These are phyloP conservation scores for Penicillium fimorum DNA, from an alignment of 495 filamentous ascomycete species.

Conservation along the genomic window DNA sequence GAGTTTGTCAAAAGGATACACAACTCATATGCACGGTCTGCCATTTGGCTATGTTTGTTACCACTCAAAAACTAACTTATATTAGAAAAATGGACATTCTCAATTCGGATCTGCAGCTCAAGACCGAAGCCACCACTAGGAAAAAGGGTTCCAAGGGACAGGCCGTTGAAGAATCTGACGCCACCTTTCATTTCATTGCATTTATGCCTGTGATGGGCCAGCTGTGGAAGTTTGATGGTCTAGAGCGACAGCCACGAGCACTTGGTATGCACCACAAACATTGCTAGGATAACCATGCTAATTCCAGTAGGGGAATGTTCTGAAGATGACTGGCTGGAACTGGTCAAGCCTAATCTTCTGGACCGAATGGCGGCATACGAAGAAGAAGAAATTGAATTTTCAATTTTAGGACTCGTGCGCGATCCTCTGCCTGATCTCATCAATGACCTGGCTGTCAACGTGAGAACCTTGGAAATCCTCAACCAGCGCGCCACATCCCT, in stretches of 20 bases:
- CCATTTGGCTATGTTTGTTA: neutral
- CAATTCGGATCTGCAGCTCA: conserved; percentile 67
- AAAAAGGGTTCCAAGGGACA: conserved; percentile 36
- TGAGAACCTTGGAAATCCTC: conserved; percentile 40
- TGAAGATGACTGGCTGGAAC: conserved; percentile 49
- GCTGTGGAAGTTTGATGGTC: conserved; percentile 89
- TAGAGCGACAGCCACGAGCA: conserved; percentile 68
- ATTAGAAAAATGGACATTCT: conserved; percentile 73
- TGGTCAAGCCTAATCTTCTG: conserved; percentile 47
- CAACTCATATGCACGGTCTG: conserved; percentile 81
- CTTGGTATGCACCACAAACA: conserved; percentile 54
- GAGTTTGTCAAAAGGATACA: conserved; percentile 76
- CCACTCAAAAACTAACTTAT: neutral
- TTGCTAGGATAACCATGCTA: conserved; percentile 1
- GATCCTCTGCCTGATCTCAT: conserved; percentile 49
- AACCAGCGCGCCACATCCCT: conserved; percentile 31
- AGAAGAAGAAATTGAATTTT: conserved; percentile 57
- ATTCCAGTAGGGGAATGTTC: conserved; percentile 33
- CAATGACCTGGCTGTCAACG: conserved; percentile 45
- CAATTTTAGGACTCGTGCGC: conserved; percentile 52
- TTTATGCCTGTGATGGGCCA: conserved; percentile 73
- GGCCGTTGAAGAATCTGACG: conserved; percentile 48
- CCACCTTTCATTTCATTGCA: conserved; percentile 82
- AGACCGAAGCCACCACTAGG: conserved; percentile 55
- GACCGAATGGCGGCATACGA: conserved; percentile 53